Conservation (phyloP, 352 stramenopile genomes). For the Phytophthora sansomeana region DNA sequence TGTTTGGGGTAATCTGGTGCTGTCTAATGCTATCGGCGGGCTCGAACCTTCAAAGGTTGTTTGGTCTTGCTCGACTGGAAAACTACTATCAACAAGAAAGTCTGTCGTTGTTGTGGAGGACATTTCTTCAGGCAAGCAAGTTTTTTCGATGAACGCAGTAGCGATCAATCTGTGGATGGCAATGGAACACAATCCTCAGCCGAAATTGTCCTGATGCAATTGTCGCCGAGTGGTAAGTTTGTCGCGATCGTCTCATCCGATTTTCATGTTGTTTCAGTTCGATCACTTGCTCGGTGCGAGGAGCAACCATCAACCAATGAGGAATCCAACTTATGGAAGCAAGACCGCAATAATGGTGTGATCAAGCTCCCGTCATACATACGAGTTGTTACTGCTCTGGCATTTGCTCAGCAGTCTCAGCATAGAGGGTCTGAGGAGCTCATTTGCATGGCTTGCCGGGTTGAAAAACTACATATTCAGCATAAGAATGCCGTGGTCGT, state of each 20-base stretch:
- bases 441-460: conserved; percentile 39
- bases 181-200: neutral
- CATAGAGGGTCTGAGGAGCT: conserved; percentile 7
- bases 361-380: conserved; percentile 20
- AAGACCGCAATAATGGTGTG: neutral
- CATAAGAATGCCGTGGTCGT: conserved; percentile 15
- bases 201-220: conserved; percentile 39
- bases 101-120: conserved; percentile 47
- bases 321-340: neutral
- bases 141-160: conserved; percentile 17
- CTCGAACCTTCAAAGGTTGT: conserved; percentile 26
- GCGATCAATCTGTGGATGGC: neutral
- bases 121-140: conserved; percentile 35
- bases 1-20: conserved; percentile 8
- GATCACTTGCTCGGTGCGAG: conserved; percentile 9
- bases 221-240: conserved; percentile 32
- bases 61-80: conserved; percentile 48
- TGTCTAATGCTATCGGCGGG: conserved; percentile 20
- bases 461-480: conserved; percentile 4
- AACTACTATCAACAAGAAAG: conserved; percentile 36
- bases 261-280: conserved; percentile 31
- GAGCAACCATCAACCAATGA: neutral
- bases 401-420: conserved; percentile 20
- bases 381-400: conserved; percentile 24
- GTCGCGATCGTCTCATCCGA: conserved; percentile 36